Evolutionary conservation across 352 stramenopile genomes (phyloP).

Genomic region (Aphanomyces stellatus): DNA sequence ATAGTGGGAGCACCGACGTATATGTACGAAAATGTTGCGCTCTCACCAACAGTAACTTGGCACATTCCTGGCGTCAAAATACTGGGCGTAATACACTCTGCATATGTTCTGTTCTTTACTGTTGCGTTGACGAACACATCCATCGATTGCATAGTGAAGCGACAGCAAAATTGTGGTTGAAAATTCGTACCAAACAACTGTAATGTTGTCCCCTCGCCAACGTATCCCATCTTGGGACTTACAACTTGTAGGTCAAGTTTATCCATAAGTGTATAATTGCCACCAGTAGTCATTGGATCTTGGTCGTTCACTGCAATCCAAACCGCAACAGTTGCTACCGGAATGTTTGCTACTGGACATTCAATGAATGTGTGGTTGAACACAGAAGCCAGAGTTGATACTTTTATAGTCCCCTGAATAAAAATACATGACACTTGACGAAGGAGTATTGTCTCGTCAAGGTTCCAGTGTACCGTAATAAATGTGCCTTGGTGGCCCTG

Average conservation of each 20-base stretch:
- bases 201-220: background rate
- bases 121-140: slow-evolving; percentile 12
- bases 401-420: background rate
- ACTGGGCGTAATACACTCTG: background rate
- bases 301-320: background rate
- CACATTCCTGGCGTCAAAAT: slow-evolving; percentile 9
- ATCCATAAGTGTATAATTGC: background rate
- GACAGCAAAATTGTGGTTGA: slow-evolving; percentile 12
- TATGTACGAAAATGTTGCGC: slow-evolving; percentile 13
- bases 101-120: background rate
- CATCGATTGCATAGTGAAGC: too few species aligned
- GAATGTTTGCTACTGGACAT: background rate
- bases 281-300: background rate
- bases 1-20: slow-evolving; percentile 13
- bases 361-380: background rate
- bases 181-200: background rate
- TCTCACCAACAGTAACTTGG: background rate
- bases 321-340: background rate
- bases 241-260: background rate
- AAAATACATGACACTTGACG: background rate
- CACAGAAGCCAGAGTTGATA: background rate
- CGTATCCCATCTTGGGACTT: background rate
- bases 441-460: background rate
- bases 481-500: background rate
- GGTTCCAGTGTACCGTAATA: background rate